Conservation (phyloP, 1,139 yeast species). For the Lodderomyces pseudojiufengensis region DNA sequence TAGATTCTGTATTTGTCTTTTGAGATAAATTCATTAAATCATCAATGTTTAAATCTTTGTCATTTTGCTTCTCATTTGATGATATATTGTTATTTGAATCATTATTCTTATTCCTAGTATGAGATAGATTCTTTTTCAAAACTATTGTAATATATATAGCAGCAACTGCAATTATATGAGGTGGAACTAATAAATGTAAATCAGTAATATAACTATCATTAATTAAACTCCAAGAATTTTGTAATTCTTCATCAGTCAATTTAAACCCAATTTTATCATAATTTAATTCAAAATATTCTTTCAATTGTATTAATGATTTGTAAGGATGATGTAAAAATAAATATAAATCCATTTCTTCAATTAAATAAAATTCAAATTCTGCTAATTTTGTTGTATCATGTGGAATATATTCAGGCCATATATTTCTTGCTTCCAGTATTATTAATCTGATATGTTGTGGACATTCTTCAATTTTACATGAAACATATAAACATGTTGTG, state of each 20-base stretch:
- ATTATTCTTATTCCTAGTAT: constrained; percentile 13
- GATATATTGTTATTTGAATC: constrained; percentile 4
- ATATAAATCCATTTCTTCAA: constrained; percentile 83
- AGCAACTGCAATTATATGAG: constrained; percentile 84
- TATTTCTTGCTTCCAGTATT: constrained; percentile 76
- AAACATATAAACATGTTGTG: constrained; percentile 82
- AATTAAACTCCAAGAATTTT: constrained; percentile 82
- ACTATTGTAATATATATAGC: constrained; percentile 74
- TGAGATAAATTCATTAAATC: constrained; percentile 34
- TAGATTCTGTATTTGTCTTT: constrained; percentile 4
- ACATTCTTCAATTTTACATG: constrained; percentile 92
- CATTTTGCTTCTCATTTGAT: constrained; percentile 2
- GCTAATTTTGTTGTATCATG: constrained; percentile 92
- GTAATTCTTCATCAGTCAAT: constrained; percentile 67
- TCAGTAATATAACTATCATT: constrained; percentile 91
- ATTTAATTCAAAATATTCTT: constrained; percentile 38
- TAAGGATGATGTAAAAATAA: constrained; percentile 89
- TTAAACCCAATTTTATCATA: constrained; percentile 27
- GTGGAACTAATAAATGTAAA: constrained; percentile 75
- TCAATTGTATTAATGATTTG: constrained; percentile 62
- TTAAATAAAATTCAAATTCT: constrained; percentile 89
- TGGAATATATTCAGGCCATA: constrained; percentile 95
- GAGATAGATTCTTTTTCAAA: constrained; percentile 41
- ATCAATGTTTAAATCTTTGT: constrained; percentile 31
- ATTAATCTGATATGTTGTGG: constrained; percentile 90